Base-by-base conservation (phyloP, 2,329 filamentous ascomycete species). In the Boeremia exigua region DNA sequence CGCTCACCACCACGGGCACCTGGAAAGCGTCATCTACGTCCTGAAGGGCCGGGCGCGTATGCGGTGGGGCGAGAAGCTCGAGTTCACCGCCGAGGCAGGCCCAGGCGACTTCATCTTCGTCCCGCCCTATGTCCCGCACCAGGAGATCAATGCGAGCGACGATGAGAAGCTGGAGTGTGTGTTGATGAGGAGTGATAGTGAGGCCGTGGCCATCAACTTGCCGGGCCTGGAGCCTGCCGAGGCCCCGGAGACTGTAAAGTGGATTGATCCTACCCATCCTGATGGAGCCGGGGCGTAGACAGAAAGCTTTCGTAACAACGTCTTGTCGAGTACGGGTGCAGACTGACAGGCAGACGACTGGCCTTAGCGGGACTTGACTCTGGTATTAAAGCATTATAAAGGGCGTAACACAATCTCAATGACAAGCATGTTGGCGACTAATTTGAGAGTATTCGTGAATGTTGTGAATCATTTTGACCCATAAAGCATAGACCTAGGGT, bases 121-220 rank as follows among this genome's bases (percentile, higher is more conserved):
- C n/a, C 54, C 54, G 12, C 54, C 54, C 2, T 57, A 48, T 48
- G 54, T 57, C 6, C 54, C 54, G 38, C 54, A 57, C 27, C 54
- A 57, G 54, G 54, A 57, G 44, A 57, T 57, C 38, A 57, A 57
- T 51, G 54, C 54, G 8, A 52, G 48, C 25, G 54, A 57, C n/a
- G 54, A 57, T 12, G 54, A 57, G 34, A 45, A 39, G 25, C 23
- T 57, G 27, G 54, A 57, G 54, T 57, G 54, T 45, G 54, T 57
- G 48, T 19, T 57, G 2, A 48, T 57, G 54, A 14, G 54, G 10
- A 57, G 54, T 32, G 54, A 57, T 48, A 48, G 43, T 6, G 54
- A 57, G 44, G 54, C 54, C 3, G 54, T 57, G 14, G 54, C 54
- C 23, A 37, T 57, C 1, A 57, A 57, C 45, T 17, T 57, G 12